These are phyloP conservation scores for Sporothrix mexicana DNA, from an alignment of 2,329 filamentous ascomycete species.

Conservation along the genomic window DNA sequence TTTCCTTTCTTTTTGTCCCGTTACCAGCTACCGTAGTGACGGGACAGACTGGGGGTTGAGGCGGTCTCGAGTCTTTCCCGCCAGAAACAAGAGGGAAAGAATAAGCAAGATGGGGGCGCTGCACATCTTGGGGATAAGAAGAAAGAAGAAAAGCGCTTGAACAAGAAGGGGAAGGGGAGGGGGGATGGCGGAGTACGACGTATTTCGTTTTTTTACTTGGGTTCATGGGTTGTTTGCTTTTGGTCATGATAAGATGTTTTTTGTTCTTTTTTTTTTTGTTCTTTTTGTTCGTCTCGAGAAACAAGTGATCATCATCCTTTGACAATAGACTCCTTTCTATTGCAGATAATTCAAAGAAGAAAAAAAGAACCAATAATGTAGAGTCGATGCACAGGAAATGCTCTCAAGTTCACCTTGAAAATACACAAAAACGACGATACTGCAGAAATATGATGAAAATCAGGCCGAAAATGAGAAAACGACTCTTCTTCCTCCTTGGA, in stretches of 20 bases:
- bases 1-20: conserved; percentile 1
- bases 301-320: background rate
- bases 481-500: background rate
- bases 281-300: background rate
- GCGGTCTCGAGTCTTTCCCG: background rate
- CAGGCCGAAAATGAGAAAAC: background rate
- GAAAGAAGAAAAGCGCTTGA: too few relatives aligned
- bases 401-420: background rate
- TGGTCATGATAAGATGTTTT: background rate
- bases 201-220: too few relatives aligned
- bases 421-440: background rate
- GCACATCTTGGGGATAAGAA: too few relatives aligned
- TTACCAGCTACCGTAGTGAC: conserved; percentile 11
- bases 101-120: background rate
- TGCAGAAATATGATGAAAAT: background rate
- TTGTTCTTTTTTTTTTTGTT: background rate
- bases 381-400: too few relatives aligned
- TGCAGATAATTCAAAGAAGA: conserved; percentile 14
- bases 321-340: background rate
- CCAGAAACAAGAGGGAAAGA: background rate
- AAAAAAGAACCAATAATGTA: background rate
- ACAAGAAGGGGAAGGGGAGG: too few relatives aligned
- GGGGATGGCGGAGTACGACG: too few relatives aligned
- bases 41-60: conserved; percentile 10
- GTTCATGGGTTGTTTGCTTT: background rate